phyloP scores from a whole-genome alignment of 768 basidiomycete genomes.

The Boletus reticulatus region DNA sequence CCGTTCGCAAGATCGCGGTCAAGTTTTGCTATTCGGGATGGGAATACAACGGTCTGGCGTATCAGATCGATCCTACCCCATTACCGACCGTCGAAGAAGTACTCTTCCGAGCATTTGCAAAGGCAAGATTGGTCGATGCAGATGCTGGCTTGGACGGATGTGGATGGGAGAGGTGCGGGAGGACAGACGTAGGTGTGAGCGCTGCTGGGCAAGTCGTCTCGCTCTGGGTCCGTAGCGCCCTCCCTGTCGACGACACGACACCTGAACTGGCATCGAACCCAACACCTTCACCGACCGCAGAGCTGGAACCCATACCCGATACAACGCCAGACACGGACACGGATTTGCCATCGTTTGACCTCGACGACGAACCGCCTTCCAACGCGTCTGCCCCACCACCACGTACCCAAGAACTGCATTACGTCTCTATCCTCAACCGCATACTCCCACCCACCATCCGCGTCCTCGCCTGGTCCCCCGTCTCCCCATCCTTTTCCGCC shows the following conservation, averaged over 20 bases:
- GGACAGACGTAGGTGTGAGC: constrained; percentile 95
- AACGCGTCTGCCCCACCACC: constrained; percentile 28
- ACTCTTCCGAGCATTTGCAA: constrained; percentile 75
- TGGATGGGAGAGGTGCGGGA: constrained; percentile 87
- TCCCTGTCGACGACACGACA: constrained; percentile 25
- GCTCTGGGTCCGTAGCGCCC: constrained; percentile 81
- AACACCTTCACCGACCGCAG: neutral
- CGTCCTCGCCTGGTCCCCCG: constrained; percentile 91
- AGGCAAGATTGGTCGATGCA: constrained; percentile 73
- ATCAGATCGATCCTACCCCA: constrained; percentile 66
- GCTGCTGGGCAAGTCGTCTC: constrained; percentile 92
- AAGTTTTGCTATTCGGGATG: constrained; percentile 92
- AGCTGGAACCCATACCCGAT: neutral
- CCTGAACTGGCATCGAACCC: constrained; percentile 11
- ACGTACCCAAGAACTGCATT: constrained; percentile 59
- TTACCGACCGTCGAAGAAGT: constrained; percentile 91
- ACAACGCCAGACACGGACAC: constrained; percentile 8
- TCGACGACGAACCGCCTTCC: constrained; percentile 38
- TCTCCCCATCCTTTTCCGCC: constrained; percentile 75
- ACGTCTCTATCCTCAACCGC: constrained; percentile 78
- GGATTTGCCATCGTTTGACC: constrained; percentile 30
- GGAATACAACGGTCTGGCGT: constrained; percentile 89
- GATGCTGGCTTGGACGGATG: constrained; percentile 78
- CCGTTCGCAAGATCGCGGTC: constrained; percentile 87
- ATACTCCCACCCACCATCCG: constrained; percentile 89